phyloP scores from a whole-genome alignment of 2,329 filamentous ascomycete species.

The Apiospora arundinis region DNA sequence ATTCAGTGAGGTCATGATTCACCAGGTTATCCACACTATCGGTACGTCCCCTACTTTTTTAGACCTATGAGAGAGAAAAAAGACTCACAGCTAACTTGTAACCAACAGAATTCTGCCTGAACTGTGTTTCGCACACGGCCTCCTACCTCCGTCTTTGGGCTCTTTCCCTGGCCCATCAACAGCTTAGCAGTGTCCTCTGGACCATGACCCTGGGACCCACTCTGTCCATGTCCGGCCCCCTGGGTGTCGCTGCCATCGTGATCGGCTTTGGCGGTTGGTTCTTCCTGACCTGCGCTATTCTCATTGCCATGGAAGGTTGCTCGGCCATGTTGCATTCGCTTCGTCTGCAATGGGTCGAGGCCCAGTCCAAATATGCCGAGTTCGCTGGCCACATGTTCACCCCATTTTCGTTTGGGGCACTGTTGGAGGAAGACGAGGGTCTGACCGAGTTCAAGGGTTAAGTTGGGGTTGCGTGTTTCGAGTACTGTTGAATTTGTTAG shows the following conservation, averaged over 20 bases:
- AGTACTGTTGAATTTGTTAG: neutral
- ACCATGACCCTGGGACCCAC: constrained; percentile 88
- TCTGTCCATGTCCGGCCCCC: constrained; percentile 68
- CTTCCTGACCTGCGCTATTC: constrained; percentile 75
- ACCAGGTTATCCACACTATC: constrained; percentile 98
- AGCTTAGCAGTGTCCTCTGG: constrained; percentile 96
- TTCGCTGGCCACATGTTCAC: constrained; percentile 79
- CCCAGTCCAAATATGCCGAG: constrained; percentile 86
- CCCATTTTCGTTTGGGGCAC: constrained; percentile 76
- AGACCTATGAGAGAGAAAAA: neutral
- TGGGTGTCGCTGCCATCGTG: constrained; percentile 82
- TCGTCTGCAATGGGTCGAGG: constrained; percentile 83
- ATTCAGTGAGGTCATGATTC: constrained; percentile 97
- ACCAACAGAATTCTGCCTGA: constrained; percentile 87
- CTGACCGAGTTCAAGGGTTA: constrained; percentile 45
- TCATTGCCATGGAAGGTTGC: constrained; percentile 84
- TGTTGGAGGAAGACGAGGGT: constrained; percentile 72
- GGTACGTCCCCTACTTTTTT: constrained; percentile 61
- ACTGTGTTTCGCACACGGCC: constrained; percentile 98
- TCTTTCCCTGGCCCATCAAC: constrained; percentile 94
- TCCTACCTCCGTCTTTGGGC: constrained; percentile 99
- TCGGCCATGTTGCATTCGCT: constrained; percentile 83
- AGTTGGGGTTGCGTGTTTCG: constrained; percentile 20
- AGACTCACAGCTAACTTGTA: neutral
- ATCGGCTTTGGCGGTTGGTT: constrained; percentile 91